Conservation (phyloP, 495 filamentous ascomycete genomes). For the Penicillium flavigenum region DNA sequence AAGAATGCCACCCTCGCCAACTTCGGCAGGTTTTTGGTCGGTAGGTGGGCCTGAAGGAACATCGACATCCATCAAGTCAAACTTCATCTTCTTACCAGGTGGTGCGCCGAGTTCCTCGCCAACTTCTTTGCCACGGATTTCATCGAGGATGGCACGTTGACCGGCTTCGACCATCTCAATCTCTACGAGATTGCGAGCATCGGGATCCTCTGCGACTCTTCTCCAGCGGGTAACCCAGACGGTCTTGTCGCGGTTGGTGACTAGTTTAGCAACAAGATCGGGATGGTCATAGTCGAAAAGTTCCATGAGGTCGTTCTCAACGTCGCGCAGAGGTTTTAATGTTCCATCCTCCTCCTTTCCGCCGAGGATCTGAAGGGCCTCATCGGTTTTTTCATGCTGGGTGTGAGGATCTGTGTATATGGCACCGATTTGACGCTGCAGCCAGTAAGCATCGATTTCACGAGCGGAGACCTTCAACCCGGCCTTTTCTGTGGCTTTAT, state of each 20-base stretch:
- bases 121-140: conserved; percentile 67
- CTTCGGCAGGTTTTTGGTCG: conserved; percentile 56
- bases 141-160: conserved; percentile 81
- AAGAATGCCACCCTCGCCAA: conserved; percentile 75
- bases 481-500: conserved; percentile 49
- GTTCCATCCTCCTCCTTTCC: conserved; percentile 75
- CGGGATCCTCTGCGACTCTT: conserved; percentile 73
- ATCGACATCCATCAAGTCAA: conserved; percentile 89
- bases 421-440: conserved; percentile 86
- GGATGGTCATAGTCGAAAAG: conserved; percentile 96
- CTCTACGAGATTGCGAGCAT: conserved; percentile 76
- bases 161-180: conserved; percentile 86
- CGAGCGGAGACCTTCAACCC: conserved; percentile 66
- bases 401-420: conserved; percentile 87
- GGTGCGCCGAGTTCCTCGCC: conserved; percentile 53
- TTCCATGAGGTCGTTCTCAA: conserved; percentile 98
- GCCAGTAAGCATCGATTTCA: conserved; percentile 96
- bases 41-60: conserved; percentile 58
- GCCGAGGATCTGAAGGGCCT: conserved; percentile 76
- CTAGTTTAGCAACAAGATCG: conserved; percentile 88
- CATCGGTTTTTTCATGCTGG: conserved; percentile 82
- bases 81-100: conserved; percentile 75
- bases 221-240: conserved; percentile 94
- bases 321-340: conserved; percentile 80
- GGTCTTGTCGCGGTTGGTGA: conserved; percentile 85